Evolutionary conservation across 2,329 filamentous ascomycete species (phyloP).

Genomic region (Cercospora sp.): DNA sequence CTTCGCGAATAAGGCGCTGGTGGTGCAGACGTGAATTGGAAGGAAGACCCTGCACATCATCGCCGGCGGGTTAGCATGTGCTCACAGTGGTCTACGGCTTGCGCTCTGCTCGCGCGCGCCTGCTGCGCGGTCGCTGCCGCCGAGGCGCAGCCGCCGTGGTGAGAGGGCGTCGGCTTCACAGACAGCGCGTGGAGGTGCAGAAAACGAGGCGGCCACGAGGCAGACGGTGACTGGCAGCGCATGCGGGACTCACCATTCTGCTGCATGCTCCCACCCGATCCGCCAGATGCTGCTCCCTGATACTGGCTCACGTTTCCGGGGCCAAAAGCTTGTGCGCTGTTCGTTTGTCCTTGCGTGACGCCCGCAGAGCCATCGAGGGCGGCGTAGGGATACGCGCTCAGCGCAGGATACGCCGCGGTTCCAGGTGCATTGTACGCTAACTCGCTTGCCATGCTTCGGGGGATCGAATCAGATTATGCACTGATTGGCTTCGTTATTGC

Average conservation of each 20-base stretch:
- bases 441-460: constrained; percentile 9
- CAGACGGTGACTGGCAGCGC: neutral
- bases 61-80: constrained; percentile 1
- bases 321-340: constrained; percentile 15
- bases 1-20: constrained; percentile 6
- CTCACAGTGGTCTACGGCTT: neutral
- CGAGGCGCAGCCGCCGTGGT: neutral
- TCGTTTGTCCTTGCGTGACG: constrained; percentile 3
- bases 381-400: constrained; percentile 1
- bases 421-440: constrained; percentile 4
- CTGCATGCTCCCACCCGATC: constrained; percentile 9
- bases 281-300: constrained; percentile 3
- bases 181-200: neutral
- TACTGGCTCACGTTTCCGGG: constrained; percentile 10
- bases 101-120: neutral
- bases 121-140: neutral
- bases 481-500: constrained; percentile 7
- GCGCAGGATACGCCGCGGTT: neutral
- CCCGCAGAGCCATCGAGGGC: neutral
- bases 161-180: neutral
- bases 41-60: constrained; percentile 12
- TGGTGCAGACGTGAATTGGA: constrained; percentile 10
- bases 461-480: constrained; percentile 5
- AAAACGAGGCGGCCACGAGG: neutral
- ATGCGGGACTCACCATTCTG: constrained; percentile 10